Conservation (phyloP, 2,329 filamentous ascomycete species). For the Ophiostoma tasmaniense region DNA sequence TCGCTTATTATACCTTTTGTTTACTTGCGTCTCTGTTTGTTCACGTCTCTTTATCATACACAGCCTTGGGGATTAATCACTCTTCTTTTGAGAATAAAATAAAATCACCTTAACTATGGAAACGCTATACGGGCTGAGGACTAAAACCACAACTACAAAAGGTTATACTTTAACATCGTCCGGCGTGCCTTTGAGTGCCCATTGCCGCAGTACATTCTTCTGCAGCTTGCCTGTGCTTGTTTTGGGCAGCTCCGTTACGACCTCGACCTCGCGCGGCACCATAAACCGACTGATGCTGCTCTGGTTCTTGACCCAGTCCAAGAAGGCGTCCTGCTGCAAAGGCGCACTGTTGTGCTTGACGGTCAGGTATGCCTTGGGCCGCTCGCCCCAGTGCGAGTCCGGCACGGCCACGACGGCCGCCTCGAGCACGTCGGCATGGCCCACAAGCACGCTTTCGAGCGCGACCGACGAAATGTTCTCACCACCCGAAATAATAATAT, state of each 20-base stretch:
- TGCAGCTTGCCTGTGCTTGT: conserved; percentile 94
- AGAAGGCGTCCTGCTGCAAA: conserved; percentile 59
- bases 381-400: conserved; percentile 88
- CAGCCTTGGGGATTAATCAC: background rate
- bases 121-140: background rate
- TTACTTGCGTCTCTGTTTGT: background rate
- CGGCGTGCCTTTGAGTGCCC: conserved; percentile 44
- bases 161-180: background rate
- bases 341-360: conserved; percentile 39
- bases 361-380: conserved; percentile 91
- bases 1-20: background rate
- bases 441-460: conserved; percentile 78
- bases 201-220: conserved; percentile 86
- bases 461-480: conserved; percentile 96
- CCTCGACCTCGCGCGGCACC: conserved; percentile 64
- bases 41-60: background rate
- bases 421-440: conserved; percentile 84
- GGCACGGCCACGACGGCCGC: conserved; percentile 81
- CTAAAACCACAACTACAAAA: background rate
- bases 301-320: conserved; percentile 76
- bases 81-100: background rate
- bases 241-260: conserved; percentile 86
- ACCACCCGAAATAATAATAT: conserved; percentile 96
- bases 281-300: conserved; percentile 85
- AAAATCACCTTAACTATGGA: background rate